Conservation (phyloP, 306 rosid species). For the peach (Prunus persica) region DNA sequence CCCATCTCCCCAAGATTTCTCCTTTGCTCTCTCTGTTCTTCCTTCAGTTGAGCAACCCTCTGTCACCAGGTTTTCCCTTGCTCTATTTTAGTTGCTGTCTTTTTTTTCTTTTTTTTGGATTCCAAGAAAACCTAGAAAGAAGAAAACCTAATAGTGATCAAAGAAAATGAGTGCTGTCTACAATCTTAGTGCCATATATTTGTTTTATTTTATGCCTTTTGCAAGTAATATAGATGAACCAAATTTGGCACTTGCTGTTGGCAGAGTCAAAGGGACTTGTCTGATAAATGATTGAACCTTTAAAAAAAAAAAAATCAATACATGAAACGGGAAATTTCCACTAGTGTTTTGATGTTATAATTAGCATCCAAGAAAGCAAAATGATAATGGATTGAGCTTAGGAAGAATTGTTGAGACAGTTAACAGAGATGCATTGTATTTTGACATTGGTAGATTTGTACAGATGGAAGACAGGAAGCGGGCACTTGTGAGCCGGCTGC, state of each 20-base stretch:
- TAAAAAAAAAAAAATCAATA: too few relatives aligned
- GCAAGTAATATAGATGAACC: neutral
- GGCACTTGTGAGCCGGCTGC: conserved; percentile 78
- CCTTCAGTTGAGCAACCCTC: conserved; percentile 50
- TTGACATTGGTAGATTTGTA: conserved; percentile 48
- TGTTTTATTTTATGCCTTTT: neutral
- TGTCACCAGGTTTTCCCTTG: conserved; percentile 45
- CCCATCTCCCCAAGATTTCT: conserved; percentile 50
- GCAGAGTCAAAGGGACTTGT: neutral
- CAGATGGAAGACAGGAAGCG: conserved; percentile 66
- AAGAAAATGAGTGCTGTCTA: neutral
- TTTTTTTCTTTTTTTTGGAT: neutral
- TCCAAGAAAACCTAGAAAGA: neutral
- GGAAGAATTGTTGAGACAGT: neutral
- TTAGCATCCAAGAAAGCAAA: neutral
- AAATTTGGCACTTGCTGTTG: neutral
- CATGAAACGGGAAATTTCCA: too few relatives aligned
- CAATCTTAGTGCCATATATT: neutral
- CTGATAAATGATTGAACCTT: too few relatives aligned
- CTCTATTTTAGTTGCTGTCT: neutral
- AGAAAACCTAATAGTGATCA: neutral
- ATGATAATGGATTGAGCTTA: neutral
- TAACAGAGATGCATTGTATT: neutral
- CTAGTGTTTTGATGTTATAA: too few relatives aligned
- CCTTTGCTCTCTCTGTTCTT: conserved; percentile 56